Evolutionary conservation across 2,329 filamentous ascomycete genomes (phyloP).

Genomic region (Epichloe amarillans): DNA sequence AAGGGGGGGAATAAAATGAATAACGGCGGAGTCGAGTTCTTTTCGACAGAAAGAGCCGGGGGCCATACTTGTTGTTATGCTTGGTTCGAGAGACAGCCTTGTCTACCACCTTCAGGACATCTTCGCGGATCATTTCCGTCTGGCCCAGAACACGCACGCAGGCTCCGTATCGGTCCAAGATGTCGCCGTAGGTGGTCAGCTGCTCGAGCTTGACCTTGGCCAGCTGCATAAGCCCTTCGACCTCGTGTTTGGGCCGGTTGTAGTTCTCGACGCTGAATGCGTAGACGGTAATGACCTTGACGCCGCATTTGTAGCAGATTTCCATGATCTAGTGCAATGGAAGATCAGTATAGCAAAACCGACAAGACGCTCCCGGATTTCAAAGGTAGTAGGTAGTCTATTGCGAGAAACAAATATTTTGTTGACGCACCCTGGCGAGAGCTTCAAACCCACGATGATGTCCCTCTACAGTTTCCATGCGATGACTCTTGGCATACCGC

Average conservation of each 20-base stretch:
- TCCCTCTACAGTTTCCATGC: conserved; percentile 93
- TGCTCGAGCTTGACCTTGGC: conserved; percentile 91
- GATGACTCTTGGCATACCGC: conserved; percentile 76
- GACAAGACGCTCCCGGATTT: background rate
- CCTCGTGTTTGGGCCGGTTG: conserved; percentile 90
- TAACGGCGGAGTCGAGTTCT: background rate
- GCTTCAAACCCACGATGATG: conserved; percentile 95
- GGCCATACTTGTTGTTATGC: conserved; percentile 60
- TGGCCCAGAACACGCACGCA: conserved; percentile 76
- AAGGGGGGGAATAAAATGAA: background rate
- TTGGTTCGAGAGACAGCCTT: conserved; percentile 76
- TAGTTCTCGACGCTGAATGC: conserved; percentile 99
- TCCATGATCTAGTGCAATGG: conserved; percentile 58
- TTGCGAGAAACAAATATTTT: background rate
- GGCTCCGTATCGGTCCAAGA: conserved; percentile 86
- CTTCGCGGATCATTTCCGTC: conserved; percentile 66
- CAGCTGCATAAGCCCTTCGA: conserved; percentile 94
- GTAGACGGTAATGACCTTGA: conserved; percentile 94
- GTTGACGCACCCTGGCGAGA: conserved; percentile 58
- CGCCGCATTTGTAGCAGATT: conserved; percentile 94
- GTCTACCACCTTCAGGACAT: conserved; percentile 82
- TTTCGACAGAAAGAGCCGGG: background rate
- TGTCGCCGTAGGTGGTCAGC: conserved; percentile 80
- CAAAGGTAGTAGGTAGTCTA: background rate
- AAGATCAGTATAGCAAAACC: background rate